Percentiles rank a stretch among this genome's conserved stretches.
These are phyloP conservation scores for Colletotrichum destructivum DNA, from an alignment of 2,329 filamentous ascomycete genomes.

Conservation along the genomic window DNA sequence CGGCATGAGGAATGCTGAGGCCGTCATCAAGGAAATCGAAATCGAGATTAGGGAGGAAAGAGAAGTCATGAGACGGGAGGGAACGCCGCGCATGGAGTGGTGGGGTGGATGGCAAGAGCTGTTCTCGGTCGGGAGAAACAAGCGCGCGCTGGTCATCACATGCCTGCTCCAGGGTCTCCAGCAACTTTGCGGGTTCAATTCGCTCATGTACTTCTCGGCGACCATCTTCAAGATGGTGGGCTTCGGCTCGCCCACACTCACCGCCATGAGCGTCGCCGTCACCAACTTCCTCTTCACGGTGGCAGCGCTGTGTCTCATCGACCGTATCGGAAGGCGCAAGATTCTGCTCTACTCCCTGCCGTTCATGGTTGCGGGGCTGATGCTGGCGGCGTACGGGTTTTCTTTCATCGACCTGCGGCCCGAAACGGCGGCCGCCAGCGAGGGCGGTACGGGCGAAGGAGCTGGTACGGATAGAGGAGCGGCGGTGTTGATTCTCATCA, in stretches of 20 bases:
- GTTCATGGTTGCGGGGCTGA: conserved; percentile 83
- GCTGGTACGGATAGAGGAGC: conserved; percentile 50
- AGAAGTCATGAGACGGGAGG: conserved; percentile 66
- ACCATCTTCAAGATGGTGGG: conserved; percentile 85
- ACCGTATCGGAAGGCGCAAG: conserved; percentile 82
- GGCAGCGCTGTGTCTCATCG: conserved; percentile 82
- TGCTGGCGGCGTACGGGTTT: conserved; percentile 82
- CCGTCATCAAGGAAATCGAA: conserved; percentile 79
- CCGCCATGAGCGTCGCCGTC: conserved; percentile 83
- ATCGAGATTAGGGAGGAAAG: conserved; percentile 80
- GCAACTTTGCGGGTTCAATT: conserved; percentile 92
- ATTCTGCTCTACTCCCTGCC: conserved; percentile 89
- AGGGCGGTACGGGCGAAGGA: conserved; percentile 43
- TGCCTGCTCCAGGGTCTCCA: conserved; percentile 90
- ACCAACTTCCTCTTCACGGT: conserved; percentile 88
- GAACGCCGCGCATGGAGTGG: conserved; percentile 53
- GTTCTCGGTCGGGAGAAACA: conserved; percentile 72
- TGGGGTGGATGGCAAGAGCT: conserved; percentile 68
- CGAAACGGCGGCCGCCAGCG: conserved; percentile 45
- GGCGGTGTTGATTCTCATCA: conserved; percentile 75
- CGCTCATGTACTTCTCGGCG: conserved; percentile 91
- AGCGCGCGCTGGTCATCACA: conserved; percentile 85
- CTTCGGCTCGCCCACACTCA: conserved; percentile 84
- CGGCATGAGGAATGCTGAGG: conserved; percentile 66
- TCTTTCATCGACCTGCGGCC: conserved; percentile 68